Evolutionary conservation across 225 moss, liverwort and hornwort species (phyloP).

Genomic region (Takakia lepidozioides): DNA sequence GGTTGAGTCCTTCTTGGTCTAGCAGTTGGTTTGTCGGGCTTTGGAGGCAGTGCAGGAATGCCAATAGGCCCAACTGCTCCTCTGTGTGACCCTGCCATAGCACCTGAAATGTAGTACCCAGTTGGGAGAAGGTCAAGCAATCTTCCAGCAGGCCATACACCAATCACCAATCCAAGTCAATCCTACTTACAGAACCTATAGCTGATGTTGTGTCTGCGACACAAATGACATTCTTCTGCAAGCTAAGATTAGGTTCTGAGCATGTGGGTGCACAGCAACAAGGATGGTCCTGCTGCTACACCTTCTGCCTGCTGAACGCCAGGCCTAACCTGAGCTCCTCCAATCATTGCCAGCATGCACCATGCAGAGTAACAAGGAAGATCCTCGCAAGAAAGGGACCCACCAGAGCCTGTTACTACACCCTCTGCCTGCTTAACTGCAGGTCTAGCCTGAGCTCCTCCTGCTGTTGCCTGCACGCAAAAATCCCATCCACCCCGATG

Average conservation of each 20-base stretch:
- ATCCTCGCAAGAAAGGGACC: background rate
- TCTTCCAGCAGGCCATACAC: conserved; percentile 4
- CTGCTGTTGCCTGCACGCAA: conserved; percentile 36
- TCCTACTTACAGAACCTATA: background rate
- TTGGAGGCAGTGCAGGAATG: conserved; percentile 75
- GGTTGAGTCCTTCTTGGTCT: conserved; percentile 38
- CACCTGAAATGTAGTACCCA: too few species aligned
- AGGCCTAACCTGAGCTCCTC: background rate
- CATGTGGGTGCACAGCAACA: too few species aligned
- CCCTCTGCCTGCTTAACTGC: conserved; percentile 20
- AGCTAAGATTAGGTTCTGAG: too few species aligned
- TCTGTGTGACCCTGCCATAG: too few species aligned
- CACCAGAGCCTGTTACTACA: conserved; percentile 24
- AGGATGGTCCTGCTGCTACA: background rate
- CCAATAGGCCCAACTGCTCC: conserved; percentile 25
- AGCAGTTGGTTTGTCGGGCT: conserved; percentile 43
- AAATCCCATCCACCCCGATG: conserved; percentile 8
- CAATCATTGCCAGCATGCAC: background rate
- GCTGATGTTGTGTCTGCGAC: background rate
- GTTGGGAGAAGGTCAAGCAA: too few species aligned
- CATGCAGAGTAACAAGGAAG: background rate
- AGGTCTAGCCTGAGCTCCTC: conserved; percentile 33
- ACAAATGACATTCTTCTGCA: too few species aligned
- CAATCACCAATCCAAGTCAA: background rate
- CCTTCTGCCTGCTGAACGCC: background rate